Base-by-base conservation (phyloP, 2,329 filamentous ascomycete genomes). In the Escovopsis sp. region DNA sequence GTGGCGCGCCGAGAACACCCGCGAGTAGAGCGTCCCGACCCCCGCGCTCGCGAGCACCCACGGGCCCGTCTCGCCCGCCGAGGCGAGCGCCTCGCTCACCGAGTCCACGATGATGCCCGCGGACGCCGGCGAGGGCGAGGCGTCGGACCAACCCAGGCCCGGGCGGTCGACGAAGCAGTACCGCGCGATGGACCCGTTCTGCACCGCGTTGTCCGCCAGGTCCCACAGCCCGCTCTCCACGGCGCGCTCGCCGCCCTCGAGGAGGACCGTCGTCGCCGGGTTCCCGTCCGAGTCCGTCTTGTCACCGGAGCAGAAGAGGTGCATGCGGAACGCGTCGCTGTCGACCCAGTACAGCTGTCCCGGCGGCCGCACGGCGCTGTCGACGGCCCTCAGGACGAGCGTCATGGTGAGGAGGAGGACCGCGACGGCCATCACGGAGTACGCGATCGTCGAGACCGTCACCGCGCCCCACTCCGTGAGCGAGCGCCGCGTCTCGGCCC, bases 121-220 rank as follows among this genome's bases (percentile, higher is more conserved):
- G 5, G 84, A 93, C 47, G 94, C 78, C 0, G 90, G 90, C 5
- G 87, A 94, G 2, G 90, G 90, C 0, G 88, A 86, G 37, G 90
- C 88, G 57, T 98, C 90, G 32, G 71, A 76, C 66, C 85, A 94
- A 6, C 72, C 88, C 37, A 88, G 71, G 2, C 90, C 90, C 1
- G 90, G 90, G 16, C 90, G 79, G 53, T 98, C 90, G 53, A 84
- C 87, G 57, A 94, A 94, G 66, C 90, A 98, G 61, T 93, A 96
- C 40, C 88, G 76, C 37, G 67, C 64, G 47, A 98, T 90, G 31
- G 79, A 82, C 27, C 84, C 83, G 48, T 90, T 90, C 43, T 74
- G 66, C 43, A 86, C 65, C 1, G 81, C 76, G 37, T 76, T 67
- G 39, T 86, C 74, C 10, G 85, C 82, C 60, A 93, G 84, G 36